Percentiles rank a stretch among this genome's conserved stretches.
Conservation (phyloP, 2,329 filamentous ascomycete species). For the Cordyceps pruinosa region DNA sequence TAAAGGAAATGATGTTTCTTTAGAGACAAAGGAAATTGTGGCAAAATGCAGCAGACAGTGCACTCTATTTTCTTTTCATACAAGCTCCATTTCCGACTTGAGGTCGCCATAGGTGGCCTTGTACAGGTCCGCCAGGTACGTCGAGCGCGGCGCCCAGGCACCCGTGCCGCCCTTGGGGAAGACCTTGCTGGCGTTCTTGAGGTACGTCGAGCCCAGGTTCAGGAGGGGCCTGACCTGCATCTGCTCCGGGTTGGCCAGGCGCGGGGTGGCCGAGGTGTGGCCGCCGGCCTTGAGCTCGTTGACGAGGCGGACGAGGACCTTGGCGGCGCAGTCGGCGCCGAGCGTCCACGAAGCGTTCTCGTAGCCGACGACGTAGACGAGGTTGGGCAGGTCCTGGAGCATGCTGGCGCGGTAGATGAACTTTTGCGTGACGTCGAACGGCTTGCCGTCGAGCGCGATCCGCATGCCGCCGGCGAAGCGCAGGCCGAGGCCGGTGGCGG, state of each 20-base stretch:
- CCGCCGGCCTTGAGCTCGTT: constrained; percentile 41
- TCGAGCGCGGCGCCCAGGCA: neutral
- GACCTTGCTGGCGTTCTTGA: neutral
- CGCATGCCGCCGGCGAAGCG: constrained; percentile 46
- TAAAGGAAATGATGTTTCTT: neutral
- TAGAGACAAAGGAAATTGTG: neutral
- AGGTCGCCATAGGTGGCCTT: constrained; percentile 5
- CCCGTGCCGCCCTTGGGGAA: constrained; percentile 8
- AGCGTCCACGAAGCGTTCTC: constrained; percentile 56
- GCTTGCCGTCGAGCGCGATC: constrained; percentile 43
- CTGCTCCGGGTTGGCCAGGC: neutral
- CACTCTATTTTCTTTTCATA: neutral
- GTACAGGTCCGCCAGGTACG: constrained; percentile 3
- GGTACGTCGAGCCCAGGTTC: constrained; percentile 2
- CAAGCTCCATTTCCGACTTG: neutral
- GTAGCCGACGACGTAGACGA: constrained; percentile 53
- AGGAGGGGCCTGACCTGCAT: neutral
- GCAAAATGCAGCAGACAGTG: neutral
- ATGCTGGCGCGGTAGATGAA: constrained; percentile 54
- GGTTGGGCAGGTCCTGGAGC: constrained; percentile 57
- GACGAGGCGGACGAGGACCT: constrained; percentile 43
- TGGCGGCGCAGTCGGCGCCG: constrained; percentile 47
- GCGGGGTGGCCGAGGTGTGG: constrained; percentile 19
- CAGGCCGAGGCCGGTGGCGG: constrained; percentile 56
- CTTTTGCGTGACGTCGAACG: constrained; percentile 36